Percentiles rank a stretch among this genome's conserved stretches.
Evolutionary conservation across 176 grass and related monocot species (phyloP).

Genomic region (Poa pratensis): DNA sequence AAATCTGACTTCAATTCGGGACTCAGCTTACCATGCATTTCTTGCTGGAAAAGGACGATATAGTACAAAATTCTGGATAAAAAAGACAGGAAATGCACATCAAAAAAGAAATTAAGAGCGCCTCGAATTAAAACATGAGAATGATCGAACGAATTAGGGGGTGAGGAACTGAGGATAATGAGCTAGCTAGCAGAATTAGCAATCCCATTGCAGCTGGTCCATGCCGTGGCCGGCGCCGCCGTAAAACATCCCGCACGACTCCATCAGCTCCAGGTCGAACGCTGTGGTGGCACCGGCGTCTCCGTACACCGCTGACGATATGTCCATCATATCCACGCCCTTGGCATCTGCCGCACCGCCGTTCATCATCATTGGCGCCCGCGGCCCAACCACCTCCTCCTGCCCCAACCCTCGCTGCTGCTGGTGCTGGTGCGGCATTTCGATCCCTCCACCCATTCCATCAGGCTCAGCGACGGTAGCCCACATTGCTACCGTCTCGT

Average conservation of each 20-base stretch:
- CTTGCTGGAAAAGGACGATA: constrained; percentile 39
- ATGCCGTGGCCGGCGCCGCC: constrained; percentile 54
- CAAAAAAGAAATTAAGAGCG: constrained; percentile 19
- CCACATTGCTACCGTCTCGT: constrained; percentile 73
- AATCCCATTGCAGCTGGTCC: constrained; percentile 94
- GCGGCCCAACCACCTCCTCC: constrained; percentile 19
- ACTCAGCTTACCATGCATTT: constrained; percentile 48
- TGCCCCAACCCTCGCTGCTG: constrained; percentile 41
- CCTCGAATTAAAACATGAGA: constrained; percentile 53
- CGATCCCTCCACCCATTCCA: constrained; percentile 45
- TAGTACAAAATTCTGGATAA: constrained; percentile 7
- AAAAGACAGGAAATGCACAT: constrained; percentile 44
- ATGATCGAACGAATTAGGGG: constrained; percentile 35
- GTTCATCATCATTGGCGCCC: constrained; percentile 27
- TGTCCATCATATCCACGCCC: constrained; percentile 67
- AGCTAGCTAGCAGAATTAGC: constrained; percentile 67
- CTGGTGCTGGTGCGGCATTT: constrained; percentile 41
- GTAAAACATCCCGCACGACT: constrained; percentile 72
- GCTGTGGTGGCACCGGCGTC: constrained; percentile 27
- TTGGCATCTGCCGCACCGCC: constrained; percentile 43
- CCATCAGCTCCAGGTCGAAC: constrained; percentile 88
- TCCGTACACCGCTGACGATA: constrained; percentile 54
- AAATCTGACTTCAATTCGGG: constrained; percentile 16
- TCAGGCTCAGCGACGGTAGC: constrained; percentile 28
- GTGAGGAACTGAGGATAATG: constrained; percentile 36